A percentile compares a stretch with the other conserved stretches of the same genome.
Conservation (phyloP, 257 asterid genomes). For the Striga asiatica region DNA sequence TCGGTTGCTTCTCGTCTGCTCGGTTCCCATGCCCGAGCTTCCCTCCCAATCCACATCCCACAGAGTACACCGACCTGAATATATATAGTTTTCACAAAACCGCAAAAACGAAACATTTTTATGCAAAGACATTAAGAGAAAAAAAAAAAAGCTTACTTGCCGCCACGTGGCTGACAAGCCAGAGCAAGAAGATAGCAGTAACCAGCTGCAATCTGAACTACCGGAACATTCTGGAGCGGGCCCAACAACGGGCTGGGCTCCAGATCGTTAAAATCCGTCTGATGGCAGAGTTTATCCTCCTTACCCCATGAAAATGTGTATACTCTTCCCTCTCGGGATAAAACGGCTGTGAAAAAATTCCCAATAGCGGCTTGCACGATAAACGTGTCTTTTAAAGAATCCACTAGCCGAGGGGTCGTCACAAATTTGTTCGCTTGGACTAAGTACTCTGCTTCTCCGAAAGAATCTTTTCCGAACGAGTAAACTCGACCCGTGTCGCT, state of each 20-base stretch:
- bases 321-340: conserved; percentile 87
- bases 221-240: conserved; percentile 70
- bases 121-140: too few species aligned
- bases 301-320: conserved; percentile 98
- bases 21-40: conserved; percentile 89
- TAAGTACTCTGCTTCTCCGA: conserved; percentile 82
- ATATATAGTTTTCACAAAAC: too few species aligned
- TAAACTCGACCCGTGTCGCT: conserved; percentile 78
- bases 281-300: conserved; percentile 85
- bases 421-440: conserved; percentile 57
- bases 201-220: conserved; percentile 98
- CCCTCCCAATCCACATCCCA: conserved; percentile 99
- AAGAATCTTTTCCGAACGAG: conserved; percentile 83
- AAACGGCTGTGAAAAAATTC: conserved; percentile 88
- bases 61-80: too few species aligned
- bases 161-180: conserved; percentile 91
- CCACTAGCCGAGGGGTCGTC: conserved; percentile 70
- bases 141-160: conserved; percentile 88
- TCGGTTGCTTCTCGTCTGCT: conserved; percentile 84
- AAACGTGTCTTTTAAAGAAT: conserved; percentile 82
- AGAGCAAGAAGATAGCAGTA: conserved; percentile 96
- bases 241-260: conserved; percentile 85
- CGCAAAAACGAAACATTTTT: too few species aligned
- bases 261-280: conserved; percentile 64
- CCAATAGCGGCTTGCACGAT: conserved; percentile 97